Evolutionary conservation across 2,329 filamentous ascomycete genomes (phyloP).

Genomic region (Trichoderma sp.): DNA sequence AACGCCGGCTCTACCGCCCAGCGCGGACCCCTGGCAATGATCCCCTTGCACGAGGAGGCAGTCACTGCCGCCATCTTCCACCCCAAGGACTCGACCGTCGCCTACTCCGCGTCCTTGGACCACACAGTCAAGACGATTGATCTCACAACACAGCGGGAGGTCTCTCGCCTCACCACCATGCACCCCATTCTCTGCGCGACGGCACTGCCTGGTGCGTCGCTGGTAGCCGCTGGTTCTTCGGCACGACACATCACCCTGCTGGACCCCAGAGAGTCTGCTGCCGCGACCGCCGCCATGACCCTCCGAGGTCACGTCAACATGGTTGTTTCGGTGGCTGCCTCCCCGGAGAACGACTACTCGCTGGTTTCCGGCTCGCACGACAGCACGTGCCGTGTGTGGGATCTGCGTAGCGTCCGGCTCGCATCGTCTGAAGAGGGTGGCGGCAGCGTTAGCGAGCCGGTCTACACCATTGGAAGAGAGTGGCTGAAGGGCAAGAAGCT

Average conservation of each 20-base stretch:
- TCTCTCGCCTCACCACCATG: conserved; percentile 79
- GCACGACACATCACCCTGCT: conserved; percentile 89
- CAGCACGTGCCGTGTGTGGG: conserved; percentile 91
- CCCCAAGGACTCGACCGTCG: conserved; percentile 78
- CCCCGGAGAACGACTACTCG: conserved; percentile 70
- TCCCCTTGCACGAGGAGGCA: conserved; percentile 68
- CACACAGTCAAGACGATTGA: conserved; percentile 90
- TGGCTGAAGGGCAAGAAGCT: conserved; percentile 64
- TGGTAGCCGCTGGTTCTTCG: conserved; percentile 72
- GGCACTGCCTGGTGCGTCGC: conserved; percentile 64
- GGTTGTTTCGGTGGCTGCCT: conserved; percentile 50
- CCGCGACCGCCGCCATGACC: conserved; percentile 81
- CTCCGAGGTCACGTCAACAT: conserved; percentile 83
- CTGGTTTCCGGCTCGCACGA: conserved; percentile 89
- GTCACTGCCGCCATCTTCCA: conserved; percentile 84
- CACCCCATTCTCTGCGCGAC: conserved; percentile 79
- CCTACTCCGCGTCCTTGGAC: conserved; percentile 88
- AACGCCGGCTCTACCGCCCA: conserved; percentile 53
- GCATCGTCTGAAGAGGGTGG: conserved; percentile 59
- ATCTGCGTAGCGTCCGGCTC: conserved; percentile 69
- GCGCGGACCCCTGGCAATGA: conserved; percentile 73
- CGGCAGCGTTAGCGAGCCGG: conserved; percentile 65
- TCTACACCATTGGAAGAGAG: conserved; percentile 75
- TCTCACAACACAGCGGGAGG: conserved; percentile 73
- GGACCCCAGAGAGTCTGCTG: conserved; percentile 78